Conservation (phyloP, 805 yeast genomes). For the Zygosaccharomyces pseudorouxii region DNA sequence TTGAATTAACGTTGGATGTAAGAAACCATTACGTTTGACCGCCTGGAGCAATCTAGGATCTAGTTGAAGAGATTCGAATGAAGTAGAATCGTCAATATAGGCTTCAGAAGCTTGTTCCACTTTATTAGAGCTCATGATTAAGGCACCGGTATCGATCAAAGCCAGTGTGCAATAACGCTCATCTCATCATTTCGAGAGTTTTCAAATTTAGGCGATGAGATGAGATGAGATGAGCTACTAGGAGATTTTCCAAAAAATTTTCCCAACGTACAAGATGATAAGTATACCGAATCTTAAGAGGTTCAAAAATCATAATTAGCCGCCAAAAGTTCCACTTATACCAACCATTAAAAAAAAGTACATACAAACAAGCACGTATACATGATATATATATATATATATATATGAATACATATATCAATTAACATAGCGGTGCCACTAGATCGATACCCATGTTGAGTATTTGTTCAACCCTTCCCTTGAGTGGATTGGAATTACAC, state of each 20-base stretch:
- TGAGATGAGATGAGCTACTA: constrained; percentile 30
- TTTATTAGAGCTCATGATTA: constrained; percentile 21
- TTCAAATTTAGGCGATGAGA: constrained; percentile 5
- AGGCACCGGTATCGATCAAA: not conserved
- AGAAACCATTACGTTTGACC: constrained; percentile 70
- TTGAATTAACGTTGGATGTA: constrained; percentile 86
- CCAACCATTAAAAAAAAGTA: not conserved
- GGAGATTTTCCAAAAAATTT: constrained; percentile 9
- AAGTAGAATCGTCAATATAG: constrained; percentile 62
- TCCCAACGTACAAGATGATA: constrained; percentile 10
- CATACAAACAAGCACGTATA: not conserved
- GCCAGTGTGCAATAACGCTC: not conserved
- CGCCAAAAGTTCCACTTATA: not conserved
- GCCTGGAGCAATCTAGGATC: constrained; percentile 86
- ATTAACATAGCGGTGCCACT: constrained; percentile 74
- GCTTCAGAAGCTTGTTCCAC: constrained; percentile 54
- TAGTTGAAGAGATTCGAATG: constrained; percentile 71
- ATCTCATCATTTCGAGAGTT: not conserved
- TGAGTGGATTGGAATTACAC: constrained; percentile 70
- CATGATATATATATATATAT: not conserved
- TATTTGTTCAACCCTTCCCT: constrained; percentile 78
- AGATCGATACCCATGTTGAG: constrained; percentile 71
- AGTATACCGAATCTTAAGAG: not conserved
- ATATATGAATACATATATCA: not conserved
- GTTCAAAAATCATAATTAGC: not conserved